Conservation (phyloP, 257 asterid species). For the Penstemon newberryi region DNA sequence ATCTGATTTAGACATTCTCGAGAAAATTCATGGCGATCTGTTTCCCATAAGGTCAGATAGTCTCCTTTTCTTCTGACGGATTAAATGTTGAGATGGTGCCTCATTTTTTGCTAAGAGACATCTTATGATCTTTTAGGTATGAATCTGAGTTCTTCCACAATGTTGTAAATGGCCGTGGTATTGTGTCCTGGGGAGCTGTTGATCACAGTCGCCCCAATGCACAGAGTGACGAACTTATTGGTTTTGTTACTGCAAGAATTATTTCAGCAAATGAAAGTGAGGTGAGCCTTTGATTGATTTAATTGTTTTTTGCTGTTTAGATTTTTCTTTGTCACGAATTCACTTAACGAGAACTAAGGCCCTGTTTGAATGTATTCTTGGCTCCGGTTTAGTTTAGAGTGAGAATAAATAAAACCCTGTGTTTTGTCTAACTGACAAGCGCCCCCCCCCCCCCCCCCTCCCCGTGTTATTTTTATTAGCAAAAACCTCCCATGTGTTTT, state of each 20-base stretch:
- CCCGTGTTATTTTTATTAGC: too few species aligned
- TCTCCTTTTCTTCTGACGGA: constrained; percentile 21
- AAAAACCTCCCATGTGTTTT: too few species aligned
- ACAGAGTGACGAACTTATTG: constrained; percentile 81
- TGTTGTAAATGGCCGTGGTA: constrained; percentile 80
- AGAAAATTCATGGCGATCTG: constrained; percentile 73
- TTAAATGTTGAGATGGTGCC: constrained; percentile 15
- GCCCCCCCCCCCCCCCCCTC: too few species aligned
- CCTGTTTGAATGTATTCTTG: background rate
- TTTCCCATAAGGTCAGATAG: constrained; percentile 84
- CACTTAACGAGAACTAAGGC: background rate
- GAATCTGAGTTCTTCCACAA: constrained; percentile 90
- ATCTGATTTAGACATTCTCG: constrained; percentile 70
- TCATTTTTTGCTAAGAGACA: constrained; percentile 26
- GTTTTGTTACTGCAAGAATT: constrained; percentile 85
- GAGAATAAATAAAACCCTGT: too few species aligned
- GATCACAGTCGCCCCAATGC: constrained; percentile 69
- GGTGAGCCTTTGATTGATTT: constrained; percentile 49
- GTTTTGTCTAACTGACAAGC: too few species aligned
- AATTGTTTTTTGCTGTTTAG: constrained; percentile 23
- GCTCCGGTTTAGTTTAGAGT: background rate
- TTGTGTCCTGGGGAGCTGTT: constrained; percentile 99
- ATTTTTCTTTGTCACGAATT: background rate
- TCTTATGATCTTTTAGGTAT: constrained; percentile 51
- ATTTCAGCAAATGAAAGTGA: constrained; percentile 83